phyloP scores from a whole-genome alignment of 2,329 filamentous ascomycete genomes.

The Hymenoscyphus fructigenus region DNA sequence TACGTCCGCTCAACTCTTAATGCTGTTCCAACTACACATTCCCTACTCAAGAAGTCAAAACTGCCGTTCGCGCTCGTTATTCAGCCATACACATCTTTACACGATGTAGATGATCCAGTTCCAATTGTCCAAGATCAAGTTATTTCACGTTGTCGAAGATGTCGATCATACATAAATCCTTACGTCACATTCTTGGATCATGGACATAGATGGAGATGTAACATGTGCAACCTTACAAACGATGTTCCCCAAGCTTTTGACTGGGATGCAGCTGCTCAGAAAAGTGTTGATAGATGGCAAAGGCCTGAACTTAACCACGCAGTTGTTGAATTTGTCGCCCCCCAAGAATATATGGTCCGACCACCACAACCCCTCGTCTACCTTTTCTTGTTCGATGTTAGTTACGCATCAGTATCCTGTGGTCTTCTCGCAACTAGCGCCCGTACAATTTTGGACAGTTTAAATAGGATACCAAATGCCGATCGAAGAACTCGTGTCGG shows the following conservation, averaged over 20 bases:
- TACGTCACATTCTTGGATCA: slow-evolving; percentile 96
- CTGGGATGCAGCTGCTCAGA: slow-evolving; percentile 91
- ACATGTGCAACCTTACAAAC: slow-evolving; percentile 99
- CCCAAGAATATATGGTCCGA: slow-evolving; percentile 99
- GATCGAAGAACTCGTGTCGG: slow-evolving; percentile 89
- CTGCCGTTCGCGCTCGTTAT: slow-evolving; percentile 94
- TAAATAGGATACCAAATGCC: slow-evolving; percentile 97
- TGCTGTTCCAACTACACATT: slow-evolving; percentile 87
- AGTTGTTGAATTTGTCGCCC: slow-evolving; percentile 96
- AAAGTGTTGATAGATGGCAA: slow-evolving; percentile 89
- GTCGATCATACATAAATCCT: slow-evolving; percentile 95
- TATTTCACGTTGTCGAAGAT: slow-evolving; percentile 93
- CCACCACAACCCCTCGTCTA: slow-evolving; percentile 95
- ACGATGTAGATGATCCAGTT: slow-evolving; percentile 87
- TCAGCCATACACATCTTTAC: slow-evolving; percentile 89
- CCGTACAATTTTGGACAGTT: slow-evolving; percentile 88
- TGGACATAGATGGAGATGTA: slow-evolving; percentile 96
- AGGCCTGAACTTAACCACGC: slow-evolving; percentile 90
- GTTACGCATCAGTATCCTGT: slow-evolving; percentile 83
- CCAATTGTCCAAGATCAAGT: slow-evolving; percentile 95
- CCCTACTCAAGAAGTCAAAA: slow-evolving; percentile 93
- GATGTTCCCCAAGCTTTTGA: slow-evolving; percentile 99
- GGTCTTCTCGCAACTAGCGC: slow-evolving; percentile 90
- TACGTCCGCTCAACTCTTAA: slow-evolving; percentile 96
- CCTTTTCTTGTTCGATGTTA: slow-evolving; percentile 92